Base-by-base conservation (phyloP, 306 rosid species). In the Mimosa pudica region DNA sequence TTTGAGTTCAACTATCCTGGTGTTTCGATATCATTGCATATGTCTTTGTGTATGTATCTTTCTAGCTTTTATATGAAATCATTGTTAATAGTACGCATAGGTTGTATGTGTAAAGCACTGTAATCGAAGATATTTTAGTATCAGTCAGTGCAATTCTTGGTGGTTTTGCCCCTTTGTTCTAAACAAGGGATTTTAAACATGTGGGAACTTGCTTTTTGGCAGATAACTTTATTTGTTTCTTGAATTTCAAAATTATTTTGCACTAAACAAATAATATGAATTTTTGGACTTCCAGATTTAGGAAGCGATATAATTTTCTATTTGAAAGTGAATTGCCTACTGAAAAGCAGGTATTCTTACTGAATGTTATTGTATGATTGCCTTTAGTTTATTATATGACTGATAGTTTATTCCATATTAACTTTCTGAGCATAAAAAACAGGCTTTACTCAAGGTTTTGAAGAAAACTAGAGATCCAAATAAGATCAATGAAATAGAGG, bases 261-360 rank as follows among this genome's bases (percentile, higher is more conserved):
- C 67, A 57, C 70, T 20, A 41, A 8, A 55, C 2, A 55, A n/a
- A 61, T 30, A 9, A 24, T 61, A 4, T 73, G 13, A 17, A 7
- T 78, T 8, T 46, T 71, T 81, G 70, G 76, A 77, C 81, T 87
- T 77, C 73, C 93, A 92, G 97, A 88, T 89, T 86, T 82, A 94
- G 84, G 85, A 89, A 90, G 86, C 87, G 94, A 85, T 92, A 87
- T 67, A 73, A 65, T 79, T 94, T 94, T 79, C 83, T 89, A 13
- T 92, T 52, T 58, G 87, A 88, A 79, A 83, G 84, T 58, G 77
- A 77, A 82, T 84, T 83, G 82, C 88, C 91, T 58, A 81, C 87
- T 52, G 89, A 79, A 67, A 83, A 45, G 81, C 86, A 86, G 90
- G 87, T 85, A 83, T 35, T 54, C 42, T 18, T 74, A 49, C 17